A percentile compares a stretch with the other conserved stretches of the same genome.
phyloP scores from a whole-genome alignment of 75 land plant species.

The Cupressus sempervirens region DNA sequence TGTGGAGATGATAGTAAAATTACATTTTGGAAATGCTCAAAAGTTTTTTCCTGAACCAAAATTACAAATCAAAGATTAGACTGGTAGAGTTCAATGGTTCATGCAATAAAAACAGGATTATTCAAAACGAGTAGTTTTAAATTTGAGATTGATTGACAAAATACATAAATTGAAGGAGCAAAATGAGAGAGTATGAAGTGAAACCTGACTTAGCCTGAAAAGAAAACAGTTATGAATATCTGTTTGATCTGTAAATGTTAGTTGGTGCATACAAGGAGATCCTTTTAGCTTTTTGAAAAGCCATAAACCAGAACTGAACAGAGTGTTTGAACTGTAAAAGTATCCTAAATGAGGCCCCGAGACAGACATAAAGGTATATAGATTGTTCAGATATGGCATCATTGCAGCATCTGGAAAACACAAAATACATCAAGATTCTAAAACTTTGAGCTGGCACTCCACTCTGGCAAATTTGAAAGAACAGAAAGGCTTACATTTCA shows the following conservation, averaged over 20 bases:
- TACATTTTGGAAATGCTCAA: constrained; percentile 70
- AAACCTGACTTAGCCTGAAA: constrained; percentile 82
- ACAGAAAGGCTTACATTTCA: neutral
- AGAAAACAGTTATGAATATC: constrained; percentile 72
- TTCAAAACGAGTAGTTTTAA: neutral
- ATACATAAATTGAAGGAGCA: neutral
- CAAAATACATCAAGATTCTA: neutral
- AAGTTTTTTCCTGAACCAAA: constrained; percentile 67
- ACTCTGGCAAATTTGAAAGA: neutral
- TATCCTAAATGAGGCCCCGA: constrained; percentile 93
- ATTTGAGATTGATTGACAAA: neutral
- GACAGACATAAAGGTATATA: constrained; percentile 71
- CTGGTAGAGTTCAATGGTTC: constrained; percentile 3
- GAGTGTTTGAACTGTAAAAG: constrained; percentile 77
- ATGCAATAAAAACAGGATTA: neutral
- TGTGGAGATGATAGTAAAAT: constrained; percentile 88
- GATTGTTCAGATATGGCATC: constrained; percentile 61
- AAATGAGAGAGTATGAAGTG: neutral
- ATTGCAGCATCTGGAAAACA: constrained; percentile 53
- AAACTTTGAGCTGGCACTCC: neutral
- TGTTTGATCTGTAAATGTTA: constrained; percentile 79
- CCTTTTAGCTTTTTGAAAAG: constrained; percentile 80
- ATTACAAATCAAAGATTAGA: constrained; percentile 7
- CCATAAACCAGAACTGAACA: constrained; percentile 91
- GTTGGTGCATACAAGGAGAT: constrained; percentile 82